Conservation (phyloP, 352 stramenopile species). For the Pilasporangium apinafurcum region DNA sequence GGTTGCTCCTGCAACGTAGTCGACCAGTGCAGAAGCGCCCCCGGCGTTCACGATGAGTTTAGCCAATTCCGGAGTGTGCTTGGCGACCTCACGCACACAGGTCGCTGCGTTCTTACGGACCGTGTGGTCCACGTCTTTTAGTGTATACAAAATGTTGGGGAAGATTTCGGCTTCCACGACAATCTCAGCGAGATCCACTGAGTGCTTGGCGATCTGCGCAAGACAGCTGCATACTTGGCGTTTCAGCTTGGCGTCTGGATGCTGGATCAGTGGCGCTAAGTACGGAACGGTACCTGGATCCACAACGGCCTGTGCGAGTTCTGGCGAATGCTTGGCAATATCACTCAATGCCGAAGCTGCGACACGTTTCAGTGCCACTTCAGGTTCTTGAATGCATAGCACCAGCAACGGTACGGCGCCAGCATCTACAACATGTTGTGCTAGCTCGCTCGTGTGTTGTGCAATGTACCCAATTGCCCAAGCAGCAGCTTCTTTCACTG, state of each 20-base stretch:
- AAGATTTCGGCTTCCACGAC: conserved; percentile 96
- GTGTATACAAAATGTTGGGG: conserved; percentile 92
- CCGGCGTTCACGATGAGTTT: conserved; percentile 95
- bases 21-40: conserved; percentile 91
- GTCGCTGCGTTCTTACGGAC: conserved; percentile 95
- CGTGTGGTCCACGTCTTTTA: conserved; percentile 93
- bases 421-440: conserved; percentile 91
- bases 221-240: conserved; percentile 88
- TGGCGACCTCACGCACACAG: conserved; percentile 92
- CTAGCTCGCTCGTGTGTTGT: conserved; percentile 90
- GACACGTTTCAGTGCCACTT: conserved; percentile 94
- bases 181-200: conserved; percentile 92
- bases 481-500: conserved; percentile 91
- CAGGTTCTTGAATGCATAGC: conserved; percentile 94
- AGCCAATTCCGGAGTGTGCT: conserved; percentile 93
- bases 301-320: conserved; percentile 91
- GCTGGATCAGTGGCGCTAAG: conserved; percentile 90
- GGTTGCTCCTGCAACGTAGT: conserved; percentile 88
- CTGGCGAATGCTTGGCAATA: conserved; percentile 94
- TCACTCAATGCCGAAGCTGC: conserved; percentile 90
- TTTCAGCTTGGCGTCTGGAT: conserved; percentile 94
- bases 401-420: conserved; percentile 91
- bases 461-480: conserved; percentile 96
- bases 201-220: conserved; percentile 94
- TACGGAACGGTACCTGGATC: conserved; percentile 92